Conservation (phyloP, 1,284 basidiomycete genomes). For the Ustilago lituana region DNA sequence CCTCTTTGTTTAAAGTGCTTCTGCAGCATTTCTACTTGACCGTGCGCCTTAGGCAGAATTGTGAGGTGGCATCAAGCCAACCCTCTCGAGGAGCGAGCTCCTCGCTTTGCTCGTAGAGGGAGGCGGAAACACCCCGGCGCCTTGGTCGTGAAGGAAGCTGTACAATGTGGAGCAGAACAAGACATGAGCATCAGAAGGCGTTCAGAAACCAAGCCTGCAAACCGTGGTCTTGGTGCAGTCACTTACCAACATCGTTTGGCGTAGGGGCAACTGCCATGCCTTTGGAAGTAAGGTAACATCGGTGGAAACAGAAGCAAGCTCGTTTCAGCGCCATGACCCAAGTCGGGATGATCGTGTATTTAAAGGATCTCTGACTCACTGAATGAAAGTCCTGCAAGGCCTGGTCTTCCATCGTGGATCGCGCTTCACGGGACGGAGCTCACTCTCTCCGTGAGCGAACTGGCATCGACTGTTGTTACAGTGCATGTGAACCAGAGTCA, state of each 20-base stretch:
- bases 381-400: conserved; percentile 84
- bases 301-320: no score
- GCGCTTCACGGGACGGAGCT: conserved; percentile 79
- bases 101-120: conserved; percentile 5
- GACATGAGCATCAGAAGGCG: no score
- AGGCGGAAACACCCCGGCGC: background rate
- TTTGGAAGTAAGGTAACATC: conserved; percentile 66
- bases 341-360: background rate
- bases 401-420: conserved; percentile 95
- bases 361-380: no score
- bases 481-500: no score
- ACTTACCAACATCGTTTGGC: conserved; percentile 74
- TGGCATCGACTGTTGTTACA: conserved; percentile 39
- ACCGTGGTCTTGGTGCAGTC: no score
- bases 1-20: no score
- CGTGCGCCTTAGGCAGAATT: no score
- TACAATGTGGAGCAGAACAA: background rate
- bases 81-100: conserved; percentile 29
- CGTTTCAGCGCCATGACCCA: no score
- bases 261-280: conserved; percentile 87
- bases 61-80: conserved; percentile 16
- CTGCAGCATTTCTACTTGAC: no score
- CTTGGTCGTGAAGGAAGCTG: conserved; percentile 41
- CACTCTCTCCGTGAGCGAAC: conserved; percentile 80
- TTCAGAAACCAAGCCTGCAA: no score